These are phyloP conservation scores for thale cress (Arabidopsis thaliana) DNA, from an alignment of 345 rosid genomes.

Conservation along the genomic window TAIR10.1 NC_003075.7:15226501-15227000, in stretches of 20 bases:
- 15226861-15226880: not conserved
- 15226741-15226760: not conserved
- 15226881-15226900: not conserved
- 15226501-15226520: constrained; percentile 24
- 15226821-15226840: not conserved
- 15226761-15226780: no score
- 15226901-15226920: not conserved
- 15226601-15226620: not conserved
- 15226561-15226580: constrained; percentile 10
- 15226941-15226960: not conserved
- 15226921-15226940: not conserved
- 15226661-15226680: no score
- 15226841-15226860: not conserved
- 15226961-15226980: not conserved
- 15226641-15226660: no score
- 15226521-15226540: constrained; percentile 18
- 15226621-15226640: not conserved
- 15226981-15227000: not conserved
- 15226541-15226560: constrained; percentile 22
- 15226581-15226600: not conserved
- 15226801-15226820: no score
- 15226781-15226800: no score
- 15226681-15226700: no score
- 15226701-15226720: no score
- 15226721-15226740: no score